Percentiles rank a stretch among this genome's conserved stretches.
Conservation (phyloP, 495 filamentous ascomycete genomes). For the Aspergillus indologenus region DNA sequence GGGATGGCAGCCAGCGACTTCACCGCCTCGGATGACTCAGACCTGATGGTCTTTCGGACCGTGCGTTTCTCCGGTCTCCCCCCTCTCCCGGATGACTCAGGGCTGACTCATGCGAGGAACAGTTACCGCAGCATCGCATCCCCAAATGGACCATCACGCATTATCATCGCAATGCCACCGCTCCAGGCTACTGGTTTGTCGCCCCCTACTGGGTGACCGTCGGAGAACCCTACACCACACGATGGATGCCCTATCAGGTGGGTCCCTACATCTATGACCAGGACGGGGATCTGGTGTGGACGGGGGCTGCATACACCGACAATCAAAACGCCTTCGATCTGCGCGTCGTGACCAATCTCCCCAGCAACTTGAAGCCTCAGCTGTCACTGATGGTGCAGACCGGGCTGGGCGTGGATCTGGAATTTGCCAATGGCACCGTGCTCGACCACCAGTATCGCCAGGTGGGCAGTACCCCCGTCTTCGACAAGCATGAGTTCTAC, state of each 20-base stretch:
- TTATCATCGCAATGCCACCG: neutral
- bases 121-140: slow-evolving; percentile 2
- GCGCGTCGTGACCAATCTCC: neutral
- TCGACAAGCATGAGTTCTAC: slow-evolving; percentile 29
- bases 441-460: slow-evolving; percentile 1
- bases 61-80: neutral
- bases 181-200: slow-evolving; percentile 15
- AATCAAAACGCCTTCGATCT: slow-evolving; percentile 10
- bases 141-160: slow-evolving; percentile 4
- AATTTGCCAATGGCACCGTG: neutral
- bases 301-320: neutral
- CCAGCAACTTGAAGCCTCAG: neutral
- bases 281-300: slow-evolving; percentile 13
- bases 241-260: slow-evolving; percentile 7
- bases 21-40: neutral
- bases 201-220: slow-evolving; percentile 9
- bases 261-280: slow-evolving; percentile 22
- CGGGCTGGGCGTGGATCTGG: neutral
- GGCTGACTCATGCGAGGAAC: neutral
- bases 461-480: neutral
- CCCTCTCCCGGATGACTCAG: neutral
- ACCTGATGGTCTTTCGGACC: neutral
- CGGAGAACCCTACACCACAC: slow-evolving; percentile 1
- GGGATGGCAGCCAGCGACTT: neutral
- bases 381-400: slow-evolving; percentile 6